Conservation (phyloP, 176 grass and related monocot species). For the Oryza glaberrima region DNA sequence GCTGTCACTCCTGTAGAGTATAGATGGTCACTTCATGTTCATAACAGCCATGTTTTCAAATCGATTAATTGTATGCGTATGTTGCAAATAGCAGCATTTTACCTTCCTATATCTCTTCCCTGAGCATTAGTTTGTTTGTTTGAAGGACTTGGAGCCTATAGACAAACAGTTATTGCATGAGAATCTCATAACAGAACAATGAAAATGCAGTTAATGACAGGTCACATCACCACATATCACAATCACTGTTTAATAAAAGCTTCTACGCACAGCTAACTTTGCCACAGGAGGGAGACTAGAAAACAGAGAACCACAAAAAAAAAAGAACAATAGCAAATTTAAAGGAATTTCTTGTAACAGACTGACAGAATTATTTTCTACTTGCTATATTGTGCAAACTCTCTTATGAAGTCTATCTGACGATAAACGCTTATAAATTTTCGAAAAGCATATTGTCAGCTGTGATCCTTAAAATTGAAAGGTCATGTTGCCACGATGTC, state of each 20-base stretch:
- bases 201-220: constrained; percentile 25
- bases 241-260: constrained; percentile 22
- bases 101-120: constrained; percentile 72
- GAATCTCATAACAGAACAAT: constrained; percentile 9
- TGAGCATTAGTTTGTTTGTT: constrained; percentile 57
- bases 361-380: not conserved
- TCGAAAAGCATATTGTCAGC: constrained; percentile 17
- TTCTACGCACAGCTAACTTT: constrained; percentile 10
- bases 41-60: constrained; percentile 1
- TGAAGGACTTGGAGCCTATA: constrained; percentile 69
- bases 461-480: constrained; percentile 20
- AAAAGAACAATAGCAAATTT: constrained; percentile 11
- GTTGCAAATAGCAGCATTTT: constrained; percentile 26
- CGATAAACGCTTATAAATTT: not conserved
- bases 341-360: constrained; percentile 14
- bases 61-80: constrained; percentile 16
- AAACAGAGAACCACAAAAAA: not conserved
- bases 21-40: not conserved
- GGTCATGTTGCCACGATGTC: constrained; percentile 9
- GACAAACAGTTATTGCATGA: constrained; percentile 40
- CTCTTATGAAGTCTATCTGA: constrained; percentile 1
- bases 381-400: constrained; percentile 13
- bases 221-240: constrained; percentile 19
- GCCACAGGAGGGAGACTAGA: not conserved
- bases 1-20: constrained; percentile 53